phyloP scores from a whole-genome alignment of 495 filamentous ascomycete species.

The Lophiotrema nucula region DNA sequence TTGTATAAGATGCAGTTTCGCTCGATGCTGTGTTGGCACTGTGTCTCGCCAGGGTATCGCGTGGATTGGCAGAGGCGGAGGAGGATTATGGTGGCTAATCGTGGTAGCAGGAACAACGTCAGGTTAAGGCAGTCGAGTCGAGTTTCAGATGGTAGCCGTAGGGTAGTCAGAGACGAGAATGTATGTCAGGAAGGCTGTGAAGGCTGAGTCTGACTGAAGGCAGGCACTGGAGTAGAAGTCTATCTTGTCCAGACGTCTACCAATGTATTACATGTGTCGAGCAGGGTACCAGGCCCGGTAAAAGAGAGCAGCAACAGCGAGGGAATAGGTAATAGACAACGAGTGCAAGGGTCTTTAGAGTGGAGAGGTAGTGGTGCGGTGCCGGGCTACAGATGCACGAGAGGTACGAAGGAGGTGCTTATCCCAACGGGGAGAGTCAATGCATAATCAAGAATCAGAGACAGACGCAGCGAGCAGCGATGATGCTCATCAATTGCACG shows the following conservation, averaged over 20 bases:
- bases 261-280: slow-evolving; percentile 9
- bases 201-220: slow-evolving; percentile 21
- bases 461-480: slow-evolving; percentile 11
- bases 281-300: neutral
- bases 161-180: neutral
- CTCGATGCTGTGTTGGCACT: neutral
- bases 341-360: slow-evolving; percentile 1
- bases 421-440: slow-evolving; percentile 16
- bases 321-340: slow-evolving; percentile 1
- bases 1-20: slow-evolving; percentile 11
- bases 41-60: neutral
- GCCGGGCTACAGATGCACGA: too few species aligned
- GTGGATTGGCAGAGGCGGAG: slow-evolving; percentile 7
- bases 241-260: neutral
- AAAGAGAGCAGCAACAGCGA: neutral
- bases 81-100: slow-evolving; percentile 3
- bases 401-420: slow-evolving; percentile 6
- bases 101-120: slow-evolving; percentile 3
- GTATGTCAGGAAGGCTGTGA: slow-evolving; percentile 27
- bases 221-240: neutral
- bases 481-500: slow-evolving; percentile 27
- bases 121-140: slow-evolving; percentile 16
- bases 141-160: slow-evolving; percentile 14
- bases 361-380: neutral
- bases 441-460: slow-evolving; percentile 37